Base-by-base conservation (phyloP, 306 rosid genomes). In the Acmispon strigosus region DNA sequence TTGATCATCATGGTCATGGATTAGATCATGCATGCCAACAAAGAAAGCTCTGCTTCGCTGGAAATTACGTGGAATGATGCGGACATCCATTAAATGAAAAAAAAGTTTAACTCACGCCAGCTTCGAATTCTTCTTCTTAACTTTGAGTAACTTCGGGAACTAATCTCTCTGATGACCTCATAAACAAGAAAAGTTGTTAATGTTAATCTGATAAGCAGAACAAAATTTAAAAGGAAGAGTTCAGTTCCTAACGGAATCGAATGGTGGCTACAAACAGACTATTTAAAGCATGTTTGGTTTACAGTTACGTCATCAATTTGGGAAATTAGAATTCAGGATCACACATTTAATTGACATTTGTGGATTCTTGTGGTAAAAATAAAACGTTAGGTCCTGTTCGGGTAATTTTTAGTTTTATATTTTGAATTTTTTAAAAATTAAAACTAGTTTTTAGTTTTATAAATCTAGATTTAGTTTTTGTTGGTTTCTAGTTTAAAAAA, bases 21-120 rank as follows among this genome's bases (percentile, higher is more conserved):
- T 16, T 39, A 36, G n/a, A 45, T 60, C 22, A 48, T 48, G 62
- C 19, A 15, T 36, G 32, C 5, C 39, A 61, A 34, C 41, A 11
- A 13, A 17, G 10, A 59, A 70, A 32, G 62, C 9, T 16, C 1
- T 60, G 73, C 68, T 54, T 51, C 69, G 80, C 78, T 83, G 83
- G 84, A 80, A 75, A 80, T 60, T 72, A 8, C 34, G 49, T 73
- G 45, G 71, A 76, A 81, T 77, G 87, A 80, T 53, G 75, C 41
- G 64, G 84, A 84, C 74, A 27, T 52, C 55, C 71, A 27, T 73
- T 48, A 55, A 13, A 7, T 4, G 22, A 11, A 69, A 62, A 48
- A 34, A 73, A 76, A 52, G 32, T 27, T 22, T 1, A 22, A 22
- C 24, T 70, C 81, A 77, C 74, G 63, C 56, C 71, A 77, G 62